Evolutionary conservation across 2,329 filamentous ascomycete species (phyloP), one percentile per base, ranked within the genome.

Genomic region (Penicillium thymicola): DNA sequence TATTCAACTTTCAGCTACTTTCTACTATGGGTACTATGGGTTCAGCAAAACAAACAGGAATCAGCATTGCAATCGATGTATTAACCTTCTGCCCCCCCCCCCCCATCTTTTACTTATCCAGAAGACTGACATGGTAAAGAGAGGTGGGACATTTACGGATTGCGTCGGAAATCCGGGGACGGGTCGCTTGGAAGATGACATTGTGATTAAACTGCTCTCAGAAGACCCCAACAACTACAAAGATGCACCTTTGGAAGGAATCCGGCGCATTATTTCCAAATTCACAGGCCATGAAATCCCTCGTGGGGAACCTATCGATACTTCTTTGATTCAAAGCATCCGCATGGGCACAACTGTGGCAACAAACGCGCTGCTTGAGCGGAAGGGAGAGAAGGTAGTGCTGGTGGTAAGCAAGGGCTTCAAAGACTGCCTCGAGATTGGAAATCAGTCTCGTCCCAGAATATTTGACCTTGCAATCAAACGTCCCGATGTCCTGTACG

Each of bases 331-430:
- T 65, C 90, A 94, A 65, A 92, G 89, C 54, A 96, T 97, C 71
- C 88, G 92, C 46, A 97, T 97, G 92, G 92, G 92, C 43, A 97
- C 92, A 1, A 97, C 92, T 0, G 92, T 97, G 13, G 92, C 92
- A 10, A 97, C 92, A 0, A 97, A 97, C 72, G 92, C 92, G 0
- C 76, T 97, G 54, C 81, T 97, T 2, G 92, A 97, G 74, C 81
- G 92, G 56, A 96, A 96, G 74, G 92, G 92, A 46, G 92, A 96
- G 76, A 86, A 85, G 65, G 93, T 94, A 69, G 92, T 90, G 14
- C 82, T 97, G 74, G 85, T 96, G 1, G 90, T 95, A 11, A 96
- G 90, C 1, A 87, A 86, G 63, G 92, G 92, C 0, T 96, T 96
- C 79, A 87, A 85, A 64, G 92, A 97, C 72, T 95, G 90, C 65